Evolutionary conservation across 176 grass and related monocot genomes (phyloP), one percentile per base, ranked within the genome.

Genomic region (Paspalum notatum): DNA sequence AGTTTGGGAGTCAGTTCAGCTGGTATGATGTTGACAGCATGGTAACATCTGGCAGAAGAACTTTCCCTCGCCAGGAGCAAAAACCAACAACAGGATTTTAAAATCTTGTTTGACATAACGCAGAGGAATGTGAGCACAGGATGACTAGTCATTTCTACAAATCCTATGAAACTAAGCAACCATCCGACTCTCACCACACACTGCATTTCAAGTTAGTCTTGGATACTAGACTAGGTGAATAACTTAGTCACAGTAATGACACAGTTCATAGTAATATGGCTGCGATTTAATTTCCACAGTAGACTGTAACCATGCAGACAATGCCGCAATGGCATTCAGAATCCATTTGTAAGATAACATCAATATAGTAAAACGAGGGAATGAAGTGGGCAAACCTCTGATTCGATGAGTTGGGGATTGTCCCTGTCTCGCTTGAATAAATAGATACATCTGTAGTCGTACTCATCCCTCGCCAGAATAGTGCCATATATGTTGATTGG

Each of bases 381-480:
- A 62, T 37, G 14, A 13, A 37, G 11, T 37, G 14, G 61, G 37
- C 9, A 14, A 10, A 66, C 67, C 67, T 25, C 9, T 2, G 44
- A 49, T 5, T 5, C 4, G 2, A 70, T 70, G 11, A 24, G n/a
- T 25, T 69, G 44, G n/a, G 65, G 44, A 9, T 70, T 16, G 44
- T 48, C 67, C 21, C 67, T 69, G 20, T 5, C 12, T 0, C 12
- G 66, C 43, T 9, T 49, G 44, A 26, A 70, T 22, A 70, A 49
- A 13, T 25, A 70, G 6, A 48, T 7, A 16, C 67, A 70, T 70
- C 22, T 70, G 22, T 70, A 70, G 67, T 70, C 67, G 14, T 26
- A 13, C 67, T 70, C 11, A 70, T 70, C 67, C 67, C 67, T 48
- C 4, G 21, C 67, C 2, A 70, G 3, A 12, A 70, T 43, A n/a